phyloP scores from a whole-genome alignment of 1,284 basidiomycete genomes.

The Xerocomus alliaceus region DNA sequence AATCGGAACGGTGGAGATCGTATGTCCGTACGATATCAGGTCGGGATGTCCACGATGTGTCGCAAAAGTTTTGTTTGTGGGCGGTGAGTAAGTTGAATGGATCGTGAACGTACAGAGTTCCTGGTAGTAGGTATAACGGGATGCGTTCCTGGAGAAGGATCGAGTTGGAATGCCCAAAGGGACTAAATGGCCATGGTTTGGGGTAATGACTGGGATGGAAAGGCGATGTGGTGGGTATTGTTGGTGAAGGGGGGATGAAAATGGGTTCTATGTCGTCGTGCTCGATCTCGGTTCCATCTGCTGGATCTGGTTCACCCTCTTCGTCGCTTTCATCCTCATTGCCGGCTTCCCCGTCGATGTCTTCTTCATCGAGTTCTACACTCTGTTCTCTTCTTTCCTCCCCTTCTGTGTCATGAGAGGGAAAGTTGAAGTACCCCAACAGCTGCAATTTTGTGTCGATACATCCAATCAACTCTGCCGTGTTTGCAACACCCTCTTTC shows the following conservation, averaged over 20 bases:
- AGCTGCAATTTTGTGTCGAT: background rate
- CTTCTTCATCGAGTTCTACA: too few species aligned
- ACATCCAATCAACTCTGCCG: conserved; percentile 32
- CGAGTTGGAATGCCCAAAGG: conserved; percentile 23
- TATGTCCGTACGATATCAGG: conserved; percentile 31
- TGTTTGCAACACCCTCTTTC: conserved; percentile 30
- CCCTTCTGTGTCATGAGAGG: too few species aligned
- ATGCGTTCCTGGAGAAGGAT: conserved; percentile 41
- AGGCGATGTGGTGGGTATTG: conserved; percentile 24
- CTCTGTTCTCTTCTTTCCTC: too few species aligned
- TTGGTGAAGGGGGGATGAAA: background rate
- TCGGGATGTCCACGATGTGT: conserved; percentile 25
- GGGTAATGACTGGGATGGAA: conserved; percentile 44
- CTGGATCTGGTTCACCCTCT: too few species aligned
- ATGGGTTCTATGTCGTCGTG: background rate
- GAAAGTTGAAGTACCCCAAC: too few species aligned
- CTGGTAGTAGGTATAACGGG: conserved; percentile 44
- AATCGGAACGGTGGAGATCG: conserved; percentile 5
- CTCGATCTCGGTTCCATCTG: too few species aligned
- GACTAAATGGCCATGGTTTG: conserved; percentile 44
- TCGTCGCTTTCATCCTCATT: background rate
- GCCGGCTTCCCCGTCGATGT: too few species aligned
- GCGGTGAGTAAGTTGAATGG: conserved; percentile 26
- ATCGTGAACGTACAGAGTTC: conserved; percentile 37
- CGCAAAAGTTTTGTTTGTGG: rapidly evolving